Conservation (phyloP, 139 green algal genomes). For the Volvox reticuliferus region DNA sequence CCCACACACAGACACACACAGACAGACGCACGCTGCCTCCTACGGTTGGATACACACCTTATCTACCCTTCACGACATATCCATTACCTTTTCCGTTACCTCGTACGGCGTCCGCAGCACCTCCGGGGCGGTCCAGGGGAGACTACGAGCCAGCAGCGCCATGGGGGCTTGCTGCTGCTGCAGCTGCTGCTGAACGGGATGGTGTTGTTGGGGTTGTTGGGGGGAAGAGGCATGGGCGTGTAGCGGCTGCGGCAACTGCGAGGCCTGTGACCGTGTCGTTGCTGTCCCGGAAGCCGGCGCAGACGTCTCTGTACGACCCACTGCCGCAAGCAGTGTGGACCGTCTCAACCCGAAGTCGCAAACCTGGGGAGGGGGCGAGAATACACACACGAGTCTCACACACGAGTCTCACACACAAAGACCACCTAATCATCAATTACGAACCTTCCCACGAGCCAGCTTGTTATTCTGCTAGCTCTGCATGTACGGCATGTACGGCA, state of each 20-base stretch:
- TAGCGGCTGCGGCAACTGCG: neutral
- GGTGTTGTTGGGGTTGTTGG: neutral
- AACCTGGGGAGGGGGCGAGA: too few species aligned
- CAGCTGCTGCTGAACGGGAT: neutral
- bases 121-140: slow-evolving; percentile 83
- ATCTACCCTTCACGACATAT: too few species aligned
- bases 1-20: too few species aligned
- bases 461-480: too few species aligned
- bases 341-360: slow-evolving; percentile 31
- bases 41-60: too few species aligned
- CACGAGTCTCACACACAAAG: too few species aligned
- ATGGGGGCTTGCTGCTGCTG: slow-evolving; percentile 55
- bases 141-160: slow-evolving; percentile 67
- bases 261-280: neutral
- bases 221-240: neutral
- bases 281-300: neutral
- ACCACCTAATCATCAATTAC: too few species aligned
- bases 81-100: slow-evolving; percentile 68
- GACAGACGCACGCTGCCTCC: too few species aligned
- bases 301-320: neutral
- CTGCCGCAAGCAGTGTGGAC: neutral
- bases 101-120: slow-evolving; percentile 70
- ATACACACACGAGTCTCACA: too few species aligned
- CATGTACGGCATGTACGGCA: too few species aligned
- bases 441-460: too few species aligned